phyloP scores from a whole-genome alignment of 2,329 filamentous ascomycete species.

The Lizonia empirigonia region DNA sequence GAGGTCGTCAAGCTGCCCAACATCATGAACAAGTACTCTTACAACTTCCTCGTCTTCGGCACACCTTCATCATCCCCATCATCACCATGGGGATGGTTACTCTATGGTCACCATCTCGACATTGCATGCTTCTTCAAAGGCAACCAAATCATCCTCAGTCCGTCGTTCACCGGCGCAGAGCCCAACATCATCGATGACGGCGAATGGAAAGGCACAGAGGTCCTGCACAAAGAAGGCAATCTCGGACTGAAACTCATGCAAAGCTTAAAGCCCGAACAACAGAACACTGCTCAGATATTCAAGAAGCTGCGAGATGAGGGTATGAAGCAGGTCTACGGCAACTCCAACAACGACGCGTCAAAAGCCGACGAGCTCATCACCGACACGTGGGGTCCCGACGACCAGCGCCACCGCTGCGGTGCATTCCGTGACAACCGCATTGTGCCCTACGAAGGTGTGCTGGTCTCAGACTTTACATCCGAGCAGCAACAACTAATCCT shows the following conservation, averaged over 20 bases:
- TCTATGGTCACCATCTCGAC: conserved; percentile 81
- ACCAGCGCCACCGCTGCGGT: conserved; percentile 78
- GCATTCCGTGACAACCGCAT: conserved; percentile 79
- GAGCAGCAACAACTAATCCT: conserved; percentile 62
- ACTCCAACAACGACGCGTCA: conserved; percentile 32
- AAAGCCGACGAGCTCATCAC: conserved; percentile 48
- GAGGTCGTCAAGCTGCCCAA: conserved; percentile 65
- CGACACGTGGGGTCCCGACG: conserved; percentile 79
- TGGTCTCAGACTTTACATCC: conserved; percentile 56
- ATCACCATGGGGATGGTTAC: conserved; percentile 71
- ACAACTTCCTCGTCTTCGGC: conserved; percentile 77
- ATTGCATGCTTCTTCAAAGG: conserved; percentile 71
- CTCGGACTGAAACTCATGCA: conserved; percentile 74
- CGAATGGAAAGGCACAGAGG: conserved; percentile 66
- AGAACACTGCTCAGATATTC: conserved; percentile 62
- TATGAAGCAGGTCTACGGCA: conserved; percentile 60
- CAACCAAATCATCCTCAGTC: conserved; percentile 69
- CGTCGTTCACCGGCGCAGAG: conserved; percentile 81
- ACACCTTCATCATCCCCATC: conserved; percentile 57
- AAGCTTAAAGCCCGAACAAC: conserved; percentile 55
- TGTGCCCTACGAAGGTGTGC: conserved; percentile 72
- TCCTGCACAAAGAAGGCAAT: conserved; percentile 68
- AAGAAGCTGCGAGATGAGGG: conserved; percentile 65
- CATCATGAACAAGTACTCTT: conserved; percentile 76
- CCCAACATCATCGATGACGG: conserved; percentile 75